Evolutionary conservation across 83 land plant species (phyloP), one percentile per base, ranked within the genome.

Genomic region (Diphasiastrum complanatum): DNA sequence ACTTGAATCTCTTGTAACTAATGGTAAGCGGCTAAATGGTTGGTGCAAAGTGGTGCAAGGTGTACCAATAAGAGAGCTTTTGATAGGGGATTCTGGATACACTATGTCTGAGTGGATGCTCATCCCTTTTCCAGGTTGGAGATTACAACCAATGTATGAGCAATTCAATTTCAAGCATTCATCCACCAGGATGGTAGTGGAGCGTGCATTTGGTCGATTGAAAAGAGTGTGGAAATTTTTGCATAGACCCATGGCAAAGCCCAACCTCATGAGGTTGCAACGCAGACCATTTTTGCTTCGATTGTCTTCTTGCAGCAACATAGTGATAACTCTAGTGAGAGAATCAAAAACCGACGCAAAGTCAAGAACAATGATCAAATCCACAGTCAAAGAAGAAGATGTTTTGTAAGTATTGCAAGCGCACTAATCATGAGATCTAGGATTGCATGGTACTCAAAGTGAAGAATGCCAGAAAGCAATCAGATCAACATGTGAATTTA

Each of bases 101-200:
- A 25, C 27, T 2, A 19, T 3, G 8, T 10, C 28, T 51, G 4
- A 10, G 5, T 33, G 30, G 4, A 51, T 51, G 55, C 28, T 51
- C 28, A 16, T 25, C 30, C 55, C 55, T 27, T 51, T 4, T 4
- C 28, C 55, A 20, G 28, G 28, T 51, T 2, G 4, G 30, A 3
- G 19, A 20, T 3, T 51, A 2, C 3, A 10, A 20, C 28, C 28
- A 51, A 20, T 51, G 3, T 25, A 51, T 16, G 55, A 51, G 8
- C 28, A 51, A 16, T 47, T 5, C 51, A 47, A 47, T 24, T 47
- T 5, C 51, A 47, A 47, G 23, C 51, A 5, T n/a, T 47, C 51
- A 5, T 47, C 51, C 51, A 47, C 51, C 4, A 47, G n/a, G n/a
- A 47, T 47, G 51, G 51, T 47, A n/a, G 51, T 47, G 5, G 51